Conservation (phyloP, 2,329 filamentous ascomycete species). For the Scedosporium dehoogii region DNA sequence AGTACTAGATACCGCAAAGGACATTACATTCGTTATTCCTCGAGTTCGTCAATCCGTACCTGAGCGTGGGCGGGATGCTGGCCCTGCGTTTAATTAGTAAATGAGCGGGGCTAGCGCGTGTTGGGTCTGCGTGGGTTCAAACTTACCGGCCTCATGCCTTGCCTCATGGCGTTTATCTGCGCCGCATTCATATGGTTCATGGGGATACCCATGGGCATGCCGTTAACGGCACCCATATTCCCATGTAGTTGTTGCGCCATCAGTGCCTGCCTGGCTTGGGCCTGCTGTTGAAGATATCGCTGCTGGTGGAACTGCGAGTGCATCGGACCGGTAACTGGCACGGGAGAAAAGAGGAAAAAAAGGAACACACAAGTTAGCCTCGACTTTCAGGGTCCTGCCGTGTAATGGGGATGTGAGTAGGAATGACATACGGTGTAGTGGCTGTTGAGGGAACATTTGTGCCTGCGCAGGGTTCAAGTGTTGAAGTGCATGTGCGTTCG, state of each 20-base stretch:
- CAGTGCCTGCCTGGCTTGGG: slow-evolving; percentile 32
- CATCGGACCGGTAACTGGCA: slow-evolving; percentile 20
- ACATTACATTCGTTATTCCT: no score
- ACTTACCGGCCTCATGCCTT: slow-evolving; percentile 31
- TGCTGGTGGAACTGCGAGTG: slow-evolving; percentile 22
- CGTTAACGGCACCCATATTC: slow-evolving; percentile 35
- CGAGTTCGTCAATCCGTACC: background rate
- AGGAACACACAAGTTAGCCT: background rate
- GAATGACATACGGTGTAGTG: slow-evolving; percentile 13
- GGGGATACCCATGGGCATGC: slow-evolving; percentile 44
- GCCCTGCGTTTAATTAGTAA: slow-evolving; percentile 8
- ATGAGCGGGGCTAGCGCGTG: background rate
- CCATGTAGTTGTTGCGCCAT: slow-evolving; percentile 39
- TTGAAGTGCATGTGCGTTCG: slow-evolving; percentile 60
- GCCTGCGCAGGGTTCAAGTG: slow-evolving; percentile 56
- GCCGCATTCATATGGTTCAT: slow-evolving; percentile 32
- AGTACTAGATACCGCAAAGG: no score
- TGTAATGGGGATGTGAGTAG: background rate
- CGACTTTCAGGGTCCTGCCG: background rate
- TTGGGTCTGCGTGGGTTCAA: slow-evolving; percentile 7
- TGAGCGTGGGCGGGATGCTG: slow-evolving; percentile 13
- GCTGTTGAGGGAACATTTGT: slow-evolving; percentile 48
- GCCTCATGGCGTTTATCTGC: slow-evolving; percentile 41
- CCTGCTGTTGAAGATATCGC: slow-evolving; percentile 17
- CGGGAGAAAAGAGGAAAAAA: slow-evolving; percentile 11